Percentiles rank a stretch among this genome's conserved stretches.
These are phyloP conservation scores for Coemansia sp. DNA, from an alignment of 192 early-diverging fungal genomes.

Conservation along the genomic window DNA sequence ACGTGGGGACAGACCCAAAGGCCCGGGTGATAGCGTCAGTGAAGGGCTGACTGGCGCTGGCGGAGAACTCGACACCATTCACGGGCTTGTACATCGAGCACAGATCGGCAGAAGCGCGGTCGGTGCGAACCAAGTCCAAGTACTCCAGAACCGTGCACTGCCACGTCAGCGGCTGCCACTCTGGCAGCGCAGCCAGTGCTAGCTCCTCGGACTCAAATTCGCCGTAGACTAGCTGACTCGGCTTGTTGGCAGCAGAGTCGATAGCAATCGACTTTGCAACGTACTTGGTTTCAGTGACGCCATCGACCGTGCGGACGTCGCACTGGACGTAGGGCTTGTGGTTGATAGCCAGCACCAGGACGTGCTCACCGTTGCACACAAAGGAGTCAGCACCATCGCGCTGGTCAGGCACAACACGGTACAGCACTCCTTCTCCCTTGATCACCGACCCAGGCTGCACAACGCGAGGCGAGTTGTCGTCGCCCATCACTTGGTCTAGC, in stretches of 20 bases:
- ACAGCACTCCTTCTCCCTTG: slow-evolving; percentile 52
- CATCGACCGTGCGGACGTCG: neutral
- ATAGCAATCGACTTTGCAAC: slow-evolving; percentile 16
- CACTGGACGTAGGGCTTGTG: slow-evolving; percentile 21
- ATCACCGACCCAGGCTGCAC: slow-evolving; percentile 53
- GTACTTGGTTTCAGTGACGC: slow-evolving; percentile 12
- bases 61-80: slow-evolving; percentile 35
- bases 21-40: slow-evolving; percentile 13
- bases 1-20: slow-evolving; percentile 18
- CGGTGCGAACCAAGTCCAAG: slow-evolving; percentile 28
- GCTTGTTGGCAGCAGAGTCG: slow-evolving; percentile 19
- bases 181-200: slow-evolving; percentile 32
- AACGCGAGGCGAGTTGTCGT: slow-evolving; percentile 53
- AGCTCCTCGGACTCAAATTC: slow-evolving; percentile 28
- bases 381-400: slow-evolving; percentile 42
- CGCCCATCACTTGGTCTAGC: slow-evolving; percentile 56
- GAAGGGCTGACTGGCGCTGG: slow-evolving; percentile 28
- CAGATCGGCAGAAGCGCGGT: slow-evolving; percentile 22
- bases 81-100: slow-evolving; percentile 43
- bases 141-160: slow-evolving; percentile 49
- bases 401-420: slow-evolving; percentile 46
- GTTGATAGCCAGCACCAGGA: slow-evolving; percentile 52
- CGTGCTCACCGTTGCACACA: slow-evolving; percentile 60
- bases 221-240: slow-evolving; percentile 13
- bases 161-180: slow-evolving; percentile 39